phyloP scores from a whole-genome alignment of 306 rosid species.

The Cicer cuneatum region DNA sequence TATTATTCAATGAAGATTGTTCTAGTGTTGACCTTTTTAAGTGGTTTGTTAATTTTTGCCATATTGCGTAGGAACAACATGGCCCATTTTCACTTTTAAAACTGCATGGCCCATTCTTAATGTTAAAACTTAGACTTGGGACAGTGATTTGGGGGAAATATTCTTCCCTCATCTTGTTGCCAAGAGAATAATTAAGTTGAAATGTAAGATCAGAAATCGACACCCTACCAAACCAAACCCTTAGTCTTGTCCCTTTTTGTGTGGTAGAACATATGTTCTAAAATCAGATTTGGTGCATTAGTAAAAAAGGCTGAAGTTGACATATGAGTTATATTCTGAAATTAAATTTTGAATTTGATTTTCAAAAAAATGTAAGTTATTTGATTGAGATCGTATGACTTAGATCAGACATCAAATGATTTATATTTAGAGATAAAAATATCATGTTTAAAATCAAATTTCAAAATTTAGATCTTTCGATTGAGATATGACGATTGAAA shows the following conservation, averaged over 20 bases:
- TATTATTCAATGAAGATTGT: not conserved
- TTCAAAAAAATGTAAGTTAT: not conserved
- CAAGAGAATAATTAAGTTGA: slow-evolving; percentile 39
- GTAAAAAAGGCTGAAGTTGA: not conserved
- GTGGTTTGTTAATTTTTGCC: slow-evolving; percentile 29
- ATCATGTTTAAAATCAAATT: not conserved
- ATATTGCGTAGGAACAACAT: not conserved
- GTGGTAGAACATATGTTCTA: not conserved
- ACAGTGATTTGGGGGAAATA: slow-evolving; percentile 12
- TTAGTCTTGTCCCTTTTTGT: not conserved
- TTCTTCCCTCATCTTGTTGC: slow-evolving; percentile 23
- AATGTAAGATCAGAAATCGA: slow-evolving; percentile 48
- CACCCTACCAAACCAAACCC: slow-evolving; percentile 47
- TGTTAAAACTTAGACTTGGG: slow-evolving; percentile 4
- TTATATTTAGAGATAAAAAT: not conserved
- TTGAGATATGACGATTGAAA: not conserved
- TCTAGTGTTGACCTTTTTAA: slow-evolving; percentile 18
- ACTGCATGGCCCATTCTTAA: slow-evolving; percentile 33
- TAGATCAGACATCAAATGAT: not conserved
- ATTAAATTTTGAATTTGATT: not conserved
- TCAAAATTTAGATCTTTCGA: rapidly evolving
- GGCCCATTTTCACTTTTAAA: slow-evolving; percentile 21
- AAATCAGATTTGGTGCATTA: slow-evolving; percentile 5
- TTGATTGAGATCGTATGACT: not conserved
- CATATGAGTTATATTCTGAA: not conserved